Evolutionary conservation across 169 alveolate genomes (phyloP), one percentile per base, ranked within the genome.

Genomic region (Theileria parva): DNA sequence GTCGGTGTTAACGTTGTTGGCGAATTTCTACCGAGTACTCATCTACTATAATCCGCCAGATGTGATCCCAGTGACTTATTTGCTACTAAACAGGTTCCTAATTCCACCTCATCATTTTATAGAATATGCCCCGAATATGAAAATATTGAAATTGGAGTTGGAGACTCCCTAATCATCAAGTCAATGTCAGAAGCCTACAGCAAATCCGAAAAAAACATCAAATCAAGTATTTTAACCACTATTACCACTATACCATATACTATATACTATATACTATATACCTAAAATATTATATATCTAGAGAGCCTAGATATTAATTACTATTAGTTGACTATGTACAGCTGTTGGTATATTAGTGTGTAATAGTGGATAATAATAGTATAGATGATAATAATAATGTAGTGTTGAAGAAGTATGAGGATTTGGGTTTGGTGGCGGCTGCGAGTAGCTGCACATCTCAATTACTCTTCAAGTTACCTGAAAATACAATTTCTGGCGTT

Each of bases 71-170:
- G 95, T 95, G 23, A 92, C 88, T 5, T 95, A 94, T 70, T 70
- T 94, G 25, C 83, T 94, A 48, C 74, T 92, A 66, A 93, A 93
- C 81, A 88, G 88, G 86, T 92, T n/a, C n/a, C 1, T 28, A 30
- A 23, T 19, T 12, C 9, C 11, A 19, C 8, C 44, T 7, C 23
- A 17, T 2, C 15, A 2, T 1, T 12, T 25, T 23, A 27, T 77
- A 84, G 90, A 44, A 59, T 97, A n/a, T 97, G 97, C 21, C 99
- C 99, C 15, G 99, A 97, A 73, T 97, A 97, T 86, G 94, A 93
- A 80, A 96, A 95, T 37, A 92, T 91, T 5, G 99, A 98, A 76
- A 89, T 96, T 34, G 99, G 99, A 11, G 97, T 98, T 30, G 99
- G 99, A 0, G 96, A 96, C 39, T 95, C 97, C 74, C 83, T 96